A percentile compares a stretch with the other conserved stretches of the same genome.
phyloP scores from a whole-genome alignment of 345 rosid species.

The Leavenworthia alabamica region DNA sequence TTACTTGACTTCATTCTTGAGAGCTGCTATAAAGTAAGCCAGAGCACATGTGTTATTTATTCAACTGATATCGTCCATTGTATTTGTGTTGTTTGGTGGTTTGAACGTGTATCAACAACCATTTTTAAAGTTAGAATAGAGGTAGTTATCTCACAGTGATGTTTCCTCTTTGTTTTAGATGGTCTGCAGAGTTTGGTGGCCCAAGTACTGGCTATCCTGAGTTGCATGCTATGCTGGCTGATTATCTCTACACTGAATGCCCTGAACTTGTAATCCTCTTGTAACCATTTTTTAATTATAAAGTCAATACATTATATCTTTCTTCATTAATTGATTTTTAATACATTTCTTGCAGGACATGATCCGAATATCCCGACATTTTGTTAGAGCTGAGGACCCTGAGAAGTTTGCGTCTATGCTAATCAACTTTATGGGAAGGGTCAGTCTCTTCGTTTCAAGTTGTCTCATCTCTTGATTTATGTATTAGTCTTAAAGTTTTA shows the following conservation, averaged over 20 bases:
- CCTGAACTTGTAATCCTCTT: constrained; percentile 68
- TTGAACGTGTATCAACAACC: background rate
- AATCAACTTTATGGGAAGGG: constrained; percentile 84
- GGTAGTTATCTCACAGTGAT: background rate
- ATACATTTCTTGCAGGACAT: constrained; percentile 61
- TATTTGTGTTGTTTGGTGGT: background rate
- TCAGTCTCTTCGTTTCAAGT: constrained; percentile 27
- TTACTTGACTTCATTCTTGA: constrained; percentile 72
- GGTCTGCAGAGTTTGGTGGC: constrained; percentile 85
- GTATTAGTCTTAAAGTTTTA: background rate
- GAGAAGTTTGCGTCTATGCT: constrained; percentile 67
- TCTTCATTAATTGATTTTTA: background rate
- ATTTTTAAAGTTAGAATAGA: background rate
- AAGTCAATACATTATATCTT: background rate
- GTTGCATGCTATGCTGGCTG: constrained; percentile 79
- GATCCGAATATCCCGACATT: constrained; percentile 73
- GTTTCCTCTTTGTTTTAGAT: constrained; percentile 45
- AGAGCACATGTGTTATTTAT: background rate
- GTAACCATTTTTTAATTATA: background rate
- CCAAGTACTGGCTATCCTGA: constrained; percentile 61
- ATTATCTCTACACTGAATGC: constrained; percentile 76
- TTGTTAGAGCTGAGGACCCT: constrained; percentile 71
- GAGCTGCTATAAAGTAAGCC: constrained; percentile 79
- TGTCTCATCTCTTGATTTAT: background rate
- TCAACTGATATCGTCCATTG: background rate